A percentile compares a stretch with the other conserved stretches of the same genome.
Conservation (phyloP, 306 rosid genomes). For the apple (Malus domestica) region DNA sequence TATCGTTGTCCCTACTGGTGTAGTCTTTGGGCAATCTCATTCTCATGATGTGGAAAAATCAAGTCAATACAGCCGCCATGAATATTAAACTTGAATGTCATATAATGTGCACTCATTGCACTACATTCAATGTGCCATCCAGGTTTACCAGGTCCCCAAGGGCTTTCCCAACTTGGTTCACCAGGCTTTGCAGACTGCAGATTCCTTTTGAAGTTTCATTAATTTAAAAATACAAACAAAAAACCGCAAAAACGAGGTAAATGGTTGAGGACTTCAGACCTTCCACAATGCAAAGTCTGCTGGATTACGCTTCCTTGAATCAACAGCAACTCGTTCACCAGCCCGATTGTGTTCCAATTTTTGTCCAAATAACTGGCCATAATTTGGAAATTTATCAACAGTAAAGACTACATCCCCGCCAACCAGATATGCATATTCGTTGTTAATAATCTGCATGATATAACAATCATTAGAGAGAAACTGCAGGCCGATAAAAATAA, state of each 20-base stretch:
- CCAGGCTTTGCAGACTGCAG: slow-evolving; percentile 87
- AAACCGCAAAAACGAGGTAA: slow-evolving; percentile 8
- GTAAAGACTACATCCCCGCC: slow-evolving; percentile 90
- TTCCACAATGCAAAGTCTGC: slow-evolving; percentile 97
- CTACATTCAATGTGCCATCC: slow-evolving; percentile 99
- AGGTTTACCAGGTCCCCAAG: slow-evolving; percentile 95
- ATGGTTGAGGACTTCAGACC: slow-evolving; percentile 33
- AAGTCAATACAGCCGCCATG: slow-evolving; percentile 98
- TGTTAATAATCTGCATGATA: slow-evolving; percentile 67
- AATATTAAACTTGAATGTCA: slow-evolving; percentile 73
- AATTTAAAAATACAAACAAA: neutral
- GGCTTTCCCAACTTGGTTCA: slow-evolving; percentile 96
- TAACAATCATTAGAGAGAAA: neutral
- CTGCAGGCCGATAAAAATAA: neutral
- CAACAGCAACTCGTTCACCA: slow-evolving; percentile 86
- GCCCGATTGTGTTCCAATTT: slow-evolving; percentile 76
- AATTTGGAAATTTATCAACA: slow-evolving; percentile 70
- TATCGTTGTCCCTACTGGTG: too few species aligned
- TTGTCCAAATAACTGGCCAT: slow-evolving; percentile 82
- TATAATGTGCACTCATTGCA: slow-evolving; percentile 91
- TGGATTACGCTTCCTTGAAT: slow-evolving; percentile 76
- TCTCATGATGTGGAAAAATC: slow-evolving; percentile 97
- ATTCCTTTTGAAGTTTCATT: slow-evolving; percentile 6
- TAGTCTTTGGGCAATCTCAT: slow-evolving; percentile 79
- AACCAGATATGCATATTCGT: slow-evolving; percentile 60